Evolutionary conservation across 768 basidiomycete genomes (phyloP), one percentile per base, ranked within the genome.

Genomic region (Astraeus odoratus): DNA sequence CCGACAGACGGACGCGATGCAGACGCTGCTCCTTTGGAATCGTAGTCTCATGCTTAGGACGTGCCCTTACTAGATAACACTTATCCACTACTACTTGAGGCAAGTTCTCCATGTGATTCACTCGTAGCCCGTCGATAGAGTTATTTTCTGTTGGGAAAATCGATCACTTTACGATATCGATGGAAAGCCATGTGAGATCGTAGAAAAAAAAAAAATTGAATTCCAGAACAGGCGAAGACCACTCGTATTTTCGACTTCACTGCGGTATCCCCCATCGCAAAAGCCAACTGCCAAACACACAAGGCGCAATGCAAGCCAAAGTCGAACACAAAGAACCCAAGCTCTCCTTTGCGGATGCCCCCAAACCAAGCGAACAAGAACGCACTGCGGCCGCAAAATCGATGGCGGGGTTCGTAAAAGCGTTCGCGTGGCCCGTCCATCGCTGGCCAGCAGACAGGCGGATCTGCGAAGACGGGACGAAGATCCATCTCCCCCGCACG

Each of bases 371-470:
- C 43, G 43, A 38, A 2, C 39, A 51, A 25, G 47, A 51, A 5
- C 26, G 25, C 8, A 23, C 55, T 35, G 55, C 51, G 15, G 58
- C 67, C 0, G 47, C 59, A 16, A 62, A 69, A 33, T 46, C 58
- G 3, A 47, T 67, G 19, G 53, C 58, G 1, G 64, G 59, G 13
- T 43, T 50, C 34, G 56, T 61, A 7, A 59, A 67, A 39, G 69
- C 68, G 12, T 53, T 54, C 16, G 69, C 70, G 7, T 72, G 69
- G 70, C 56, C 60, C 39, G 53, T 72, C 8, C 64, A 66, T 39
- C 61, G 65, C 37, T 70, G 67, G 69, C 70, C 72, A 7, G 55
- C 64, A 19, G 64, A 66, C 22, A 68, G 67, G 47, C 52, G 60
- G 30, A 31, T 63, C 16, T 52, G 64, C 16, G 57, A 58, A 18